These are phyloP conservation scores for Microsporum audouinii DNA, from an alignment of 2,329 filamentous ascomycete species.

Conservation along the genomic window DNA sequence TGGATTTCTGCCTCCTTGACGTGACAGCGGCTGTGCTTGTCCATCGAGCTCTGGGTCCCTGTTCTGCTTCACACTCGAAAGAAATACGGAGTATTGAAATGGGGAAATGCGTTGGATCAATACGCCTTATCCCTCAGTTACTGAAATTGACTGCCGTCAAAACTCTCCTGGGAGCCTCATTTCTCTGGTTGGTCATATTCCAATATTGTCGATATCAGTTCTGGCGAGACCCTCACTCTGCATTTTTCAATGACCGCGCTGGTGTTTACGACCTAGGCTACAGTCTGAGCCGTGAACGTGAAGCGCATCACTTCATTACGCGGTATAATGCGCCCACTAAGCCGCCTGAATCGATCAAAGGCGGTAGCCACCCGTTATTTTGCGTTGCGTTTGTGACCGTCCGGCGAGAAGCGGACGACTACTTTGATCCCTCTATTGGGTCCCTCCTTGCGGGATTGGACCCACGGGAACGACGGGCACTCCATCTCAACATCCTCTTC, in stretches of 20 bases:
- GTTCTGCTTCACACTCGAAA: neutral
- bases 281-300: conserved; percentile 19
- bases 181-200: conserved; percentile 16
- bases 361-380: conserved; percentile 11
- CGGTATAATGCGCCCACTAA: conserved; percentile 15
- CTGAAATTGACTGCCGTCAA: conserved; percentile 17
- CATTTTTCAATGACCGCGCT: conserved; percentile 18
- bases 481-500: conserved; percentile 18
- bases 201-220: conserved; percentile 16
- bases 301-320: conserved; percentile 17
- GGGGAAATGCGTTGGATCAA: neutral
- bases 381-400: conserved; percentile 20
- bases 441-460: conserved; percentile 19
- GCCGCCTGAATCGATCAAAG: conserved; percentile 5
- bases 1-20: neutral
- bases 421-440: conserved; percentile 20
- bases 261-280: conserved; percentile 20
- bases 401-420: conserved; percentile 17
- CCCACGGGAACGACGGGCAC: conserved; percentile 15
- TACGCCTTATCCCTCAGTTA: conserved; percentile 14
- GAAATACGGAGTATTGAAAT: neutral
- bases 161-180: conserved; percentile 6
- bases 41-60: neutral
- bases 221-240: conserved; percentile 23
- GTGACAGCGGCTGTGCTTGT: neutral